Conservation (phyloP, 768 basidiomycete species). For the Coprinopsis strossmayeri region DNA sequence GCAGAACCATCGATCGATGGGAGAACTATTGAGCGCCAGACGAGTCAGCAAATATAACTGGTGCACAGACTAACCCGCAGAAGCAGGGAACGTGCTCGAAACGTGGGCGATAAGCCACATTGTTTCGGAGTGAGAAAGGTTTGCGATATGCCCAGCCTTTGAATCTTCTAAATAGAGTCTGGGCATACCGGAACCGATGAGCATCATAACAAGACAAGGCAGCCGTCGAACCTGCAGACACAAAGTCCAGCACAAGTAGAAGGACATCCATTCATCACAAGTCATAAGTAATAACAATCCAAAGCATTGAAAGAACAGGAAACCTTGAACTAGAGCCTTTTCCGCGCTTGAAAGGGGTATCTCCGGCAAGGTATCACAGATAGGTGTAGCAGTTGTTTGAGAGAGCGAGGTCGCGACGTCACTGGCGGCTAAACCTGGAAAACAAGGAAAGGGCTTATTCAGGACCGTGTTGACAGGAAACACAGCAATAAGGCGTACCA, state of each 20-base stretch:
- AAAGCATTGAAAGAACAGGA: background rate
- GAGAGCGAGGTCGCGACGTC: background rate
- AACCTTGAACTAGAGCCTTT: constrained; percentile 2
- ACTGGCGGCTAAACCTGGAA: constrained; percentile 1
- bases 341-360: constrained; percentile 4
- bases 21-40: background rate
- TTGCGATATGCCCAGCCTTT: no score
- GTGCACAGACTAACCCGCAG: no score
- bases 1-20: background rate
- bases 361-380: background rate
- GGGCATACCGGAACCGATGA: no score
- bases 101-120: no score
- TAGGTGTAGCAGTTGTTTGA: background rate
- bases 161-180: no score
- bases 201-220: no score
- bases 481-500: constrained; percentile 54
- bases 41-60: no score
- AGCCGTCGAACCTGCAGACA: no score
- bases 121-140: no score
- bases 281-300: constrained; percentile 1
- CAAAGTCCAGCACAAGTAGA: background rate
- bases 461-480: background rate
- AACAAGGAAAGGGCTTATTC: background rate
- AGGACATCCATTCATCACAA: background rate
- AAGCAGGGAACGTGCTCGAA: no score